These are phyloP conservation scores for Metahyphopichia silvanorum DNA, from an alignment of 805 yeast species.

Conservation along the genomic window DNA sequence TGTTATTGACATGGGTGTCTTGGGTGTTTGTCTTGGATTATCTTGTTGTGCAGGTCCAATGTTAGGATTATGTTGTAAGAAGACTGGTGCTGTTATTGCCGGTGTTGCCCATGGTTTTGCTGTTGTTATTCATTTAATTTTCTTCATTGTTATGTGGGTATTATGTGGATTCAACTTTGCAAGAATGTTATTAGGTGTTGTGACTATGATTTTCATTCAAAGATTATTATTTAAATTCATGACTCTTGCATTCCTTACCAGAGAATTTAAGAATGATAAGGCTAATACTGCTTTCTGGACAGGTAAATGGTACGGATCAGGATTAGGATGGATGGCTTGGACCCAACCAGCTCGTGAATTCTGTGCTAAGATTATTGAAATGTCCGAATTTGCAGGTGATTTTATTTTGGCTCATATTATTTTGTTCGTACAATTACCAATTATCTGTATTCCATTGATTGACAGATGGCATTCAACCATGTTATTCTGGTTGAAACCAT, in stretches of 20 bases:
- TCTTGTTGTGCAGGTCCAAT: conserved; percentile 98
- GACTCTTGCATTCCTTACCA: conserved; percentile 74
- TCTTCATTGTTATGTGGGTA: conserved; percentile 96
- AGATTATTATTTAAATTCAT: conserved; percentile 82
- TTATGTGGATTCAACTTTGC: conserved; percentile 88
- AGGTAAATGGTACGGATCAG: conserved; percentile 97
- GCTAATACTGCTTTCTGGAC: conserved; percentile 99
- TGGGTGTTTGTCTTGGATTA: conserved; percentile 70
- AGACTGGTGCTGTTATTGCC: conserved; percentile 94
- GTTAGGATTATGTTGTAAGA: conserved; percentile 91
- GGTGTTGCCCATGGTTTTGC: conserved; percentile 95
- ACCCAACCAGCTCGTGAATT: conserved; percentile 97
- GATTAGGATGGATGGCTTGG: conserved; percentile 90
- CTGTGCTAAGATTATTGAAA: conserved; percentile 87
- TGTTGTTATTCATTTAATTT: conserved; percentile 79
- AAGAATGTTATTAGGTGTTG: conserved; percentile 82
- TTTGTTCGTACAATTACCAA: conserved; percentile 85
- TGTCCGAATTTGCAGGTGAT: conserved; percentile 96
- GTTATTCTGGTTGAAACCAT: conserved; percentile 98
- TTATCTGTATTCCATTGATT: conserved; percentile 77
- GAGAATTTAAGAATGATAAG: conserved; percentile 95
- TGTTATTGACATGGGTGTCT: conserved; percentile 82
- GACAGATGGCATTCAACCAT: conserved; percentile 98
- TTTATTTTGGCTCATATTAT: conserved; percentile 89
- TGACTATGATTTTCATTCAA: conserved; percentile 82